phyloP scores from a whole-genome alignment of 805 yeast genomes.

The Priceomyces castillae region DNA sequence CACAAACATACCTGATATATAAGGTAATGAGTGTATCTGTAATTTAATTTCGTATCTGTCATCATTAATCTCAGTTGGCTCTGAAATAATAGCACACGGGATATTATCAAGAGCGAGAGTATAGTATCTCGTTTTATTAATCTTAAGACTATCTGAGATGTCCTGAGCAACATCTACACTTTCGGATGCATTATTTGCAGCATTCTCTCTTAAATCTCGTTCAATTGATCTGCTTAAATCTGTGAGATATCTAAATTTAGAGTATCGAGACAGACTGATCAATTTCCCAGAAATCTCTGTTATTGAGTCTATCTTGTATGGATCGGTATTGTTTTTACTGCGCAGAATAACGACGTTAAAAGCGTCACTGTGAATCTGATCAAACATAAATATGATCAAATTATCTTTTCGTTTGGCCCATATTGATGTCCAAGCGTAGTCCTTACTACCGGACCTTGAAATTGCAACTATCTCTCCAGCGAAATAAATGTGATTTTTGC shows the following conservation, averaged over 20 bases:
- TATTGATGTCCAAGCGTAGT: conserved; percentile 77
- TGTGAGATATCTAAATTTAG: conserved; percentile 13
- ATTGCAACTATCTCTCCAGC: conserved; percentile 87
- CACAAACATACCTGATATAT: conserved; percentile 82
- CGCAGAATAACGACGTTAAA: conserved; percentile 50
- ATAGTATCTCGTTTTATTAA: conserved; percentile 63
- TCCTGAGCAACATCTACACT: conserved; percentile 19
- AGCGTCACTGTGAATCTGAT: conserved; percentile 70
- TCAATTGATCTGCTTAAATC: conserved; percentile 28
- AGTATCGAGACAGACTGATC: conserved; percentile 16
- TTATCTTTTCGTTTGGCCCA: conserved; percentile 83
- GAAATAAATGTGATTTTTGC: conserved; percentile 50
- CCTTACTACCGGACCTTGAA: conserved; percentile 57
- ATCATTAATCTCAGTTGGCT: conserved; percentile 49
- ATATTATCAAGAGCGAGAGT: conserved; percentile 51
- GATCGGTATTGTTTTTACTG: conserved; percentile 2
- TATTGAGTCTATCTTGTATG: conserved; percentile 23
- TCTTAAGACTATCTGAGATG: conserved; percentile 21
- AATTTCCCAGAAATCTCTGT: conserved; percentile 38
- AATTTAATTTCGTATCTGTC: conserved; percentile 47
- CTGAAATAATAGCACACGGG: conserved; percentile 74
- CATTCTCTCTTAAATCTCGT: conserved; percentile 17
- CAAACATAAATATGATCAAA: conserved; percentile 77
- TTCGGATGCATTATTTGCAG: conserved; percentile 10
- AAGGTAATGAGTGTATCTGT: conserved; percentile 74